Evolutionary conservation across 2,329 filamentous ascomycete species (phyloP).

Genomic region (Rhynchosporium agropyri): DNA sequence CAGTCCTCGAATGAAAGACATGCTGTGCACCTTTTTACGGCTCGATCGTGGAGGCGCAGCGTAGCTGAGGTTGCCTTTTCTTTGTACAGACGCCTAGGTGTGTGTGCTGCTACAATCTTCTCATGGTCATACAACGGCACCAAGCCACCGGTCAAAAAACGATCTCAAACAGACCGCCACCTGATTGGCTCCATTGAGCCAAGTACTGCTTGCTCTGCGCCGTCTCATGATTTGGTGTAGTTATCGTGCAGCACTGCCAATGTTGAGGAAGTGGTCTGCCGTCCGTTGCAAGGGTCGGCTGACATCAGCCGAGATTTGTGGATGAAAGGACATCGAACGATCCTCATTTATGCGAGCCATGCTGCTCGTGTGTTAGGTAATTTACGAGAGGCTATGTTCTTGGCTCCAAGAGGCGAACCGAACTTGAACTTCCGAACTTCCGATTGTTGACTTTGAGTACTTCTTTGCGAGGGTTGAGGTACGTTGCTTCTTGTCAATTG

Average conservation of each 20-base stretch:
- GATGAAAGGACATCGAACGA: neutral
- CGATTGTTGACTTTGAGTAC: neutral
- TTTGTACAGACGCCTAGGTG: constrained; percentile 1
- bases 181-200: neutral
- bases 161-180: neutral
- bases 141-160: constrained; percentile 4
- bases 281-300: neutral
- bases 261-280: neutral
- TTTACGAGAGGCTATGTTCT: constrained; percentile 11
- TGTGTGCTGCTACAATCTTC: neutral
- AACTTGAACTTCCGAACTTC: neutral
- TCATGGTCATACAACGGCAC: neutral
- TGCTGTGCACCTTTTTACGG: neutral
- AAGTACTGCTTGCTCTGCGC: neutral
- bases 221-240: constrained; percentile 10
- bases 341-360: neutral
- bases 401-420: constrained; percentile 4
- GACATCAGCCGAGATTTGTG: constrained; percentile 3
- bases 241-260: neutral
- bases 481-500: no score
- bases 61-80: neutral
- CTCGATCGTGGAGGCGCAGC: constrained; percentile 20
- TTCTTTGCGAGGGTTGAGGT: neutral
- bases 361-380: constrained; percentile 5
- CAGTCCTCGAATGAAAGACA: no score